phyloP scores from a whole-genome alignment of 495 filamentous ascomycete genomes.

The Neurospora sublineolata region DNA sequence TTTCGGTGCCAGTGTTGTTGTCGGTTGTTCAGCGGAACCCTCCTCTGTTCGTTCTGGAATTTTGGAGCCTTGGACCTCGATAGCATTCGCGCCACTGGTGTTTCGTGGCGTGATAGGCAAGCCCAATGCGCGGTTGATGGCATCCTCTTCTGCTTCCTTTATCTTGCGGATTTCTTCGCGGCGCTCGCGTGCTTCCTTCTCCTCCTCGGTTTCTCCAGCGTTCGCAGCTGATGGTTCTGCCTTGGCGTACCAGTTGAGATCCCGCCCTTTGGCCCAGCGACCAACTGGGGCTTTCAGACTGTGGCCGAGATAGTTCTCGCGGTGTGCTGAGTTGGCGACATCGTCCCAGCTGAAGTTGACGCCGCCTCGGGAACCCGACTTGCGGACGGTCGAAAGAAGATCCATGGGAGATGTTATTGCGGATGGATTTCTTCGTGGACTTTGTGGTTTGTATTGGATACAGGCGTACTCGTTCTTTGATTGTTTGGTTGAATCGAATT shows the following conservation, averaged over 20 bases:
- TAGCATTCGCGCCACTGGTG: slow-evolving; percentile 37
- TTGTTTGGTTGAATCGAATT: neutral
- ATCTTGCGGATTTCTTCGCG: slow-evolving; percentile 69
- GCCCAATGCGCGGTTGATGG: slow-evolving; percentile 69
- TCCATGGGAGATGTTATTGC: slow-evolving; percentile 51
- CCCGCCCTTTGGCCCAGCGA: slow-evolving; percentile 85
- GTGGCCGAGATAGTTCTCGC: slow-evolving; percentile 96
- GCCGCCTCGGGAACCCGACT: slow-evolving; percentile 88
- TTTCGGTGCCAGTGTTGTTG: slow-evolving; percentile 2
- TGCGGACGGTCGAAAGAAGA: slow-evolving; percentile 82
- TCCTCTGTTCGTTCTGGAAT: slow-evolving; percentile 8
- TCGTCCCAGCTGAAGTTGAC: slow-evolving; percentile 95
- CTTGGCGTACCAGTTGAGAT: slow-evolving; percentile 84
- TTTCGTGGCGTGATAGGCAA: slow-evolving; percentile 51
- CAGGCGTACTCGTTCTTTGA: neutral
- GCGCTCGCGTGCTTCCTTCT: slow-evolving; percentile 50
- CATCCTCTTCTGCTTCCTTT: slow-evolving; percentile 90
- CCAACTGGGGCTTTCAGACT: slow-evolving; percentile 92
- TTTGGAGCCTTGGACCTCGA: slow-evolving; percentile 25
- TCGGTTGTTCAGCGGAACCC: slow-evolving; percentile 1
- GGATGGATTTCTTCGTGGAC: neutral
- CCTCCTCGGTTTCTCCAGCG: slow-evolving; percentile 46
- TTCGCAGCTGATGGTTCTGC: slow-evolving; percentile 37
- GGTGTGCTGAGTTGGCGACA: slow-evolving; percentile 73
- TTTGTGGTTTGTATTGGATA: neutral